Evolutionary conservation across 2,329 filamentous ascomycete species (phyloP), one percentile per base, ranked within the genome.

Genomic region (Epichloe hybrida): DNA sequence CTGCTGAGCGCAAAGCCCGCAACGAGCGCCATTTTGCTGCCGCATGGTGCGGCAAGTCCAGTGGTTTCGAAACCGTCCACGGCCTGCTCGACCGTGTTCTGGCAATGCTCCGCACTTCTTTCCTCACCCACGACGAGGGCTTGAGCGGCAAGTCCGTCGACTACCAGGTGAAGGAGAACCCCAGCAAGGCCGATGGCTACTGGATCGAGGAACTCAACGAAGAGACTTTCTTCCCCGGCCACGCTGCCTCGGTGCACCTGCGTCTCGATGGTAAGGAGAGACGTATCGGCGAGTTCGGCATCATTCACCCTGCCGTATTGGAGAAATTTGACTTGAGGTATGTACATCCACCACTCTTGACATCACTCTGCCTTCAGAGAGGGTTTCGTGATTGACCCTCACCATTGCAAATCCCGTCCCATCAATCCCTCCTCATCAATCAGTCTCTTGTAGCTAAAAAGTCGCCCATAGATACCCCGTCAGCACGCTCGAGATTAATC

Each of bases 1-100:
- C 73, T 13, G 69, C 82, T 45, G 93, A 98, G 76, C 81, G 93
- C 57, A 88, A 89, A 72, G 86, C 83, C 59, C 81, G 88, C 58
- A 98, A 98, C 66, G 88, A 96, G 74, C 77, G 91, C 51, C 91
- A 95, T 71, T 97, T 95, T 66, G 88, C 88, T n/a, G 93, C 90
- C 9, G 90, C 89, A 1, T 95, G 86, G 79, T 96, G 91, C 69
- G 90, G 90, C 63, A 95, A 93, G 76, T 88, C 83, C 3, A 89
- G 84, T 59, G 93, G 94, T 41, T 98, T 98, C 67, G 93, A 98
- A 70, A 75, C 94, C 56, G 88, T 98, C 3, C 94, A 98, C 69
- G 93, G 93, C 52, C 76, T 98, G 57, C 73, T 98, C 42, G 93
- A 98, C 68, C 84, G 93, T 49, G 72, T 97, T 55, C 84, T 98